A percentile compares a stretch with the other conserved stretches of the same genome.
Conservation (phyloP, 768 basidiomycete genomes). For the Lenzites betulinus region DNA sequence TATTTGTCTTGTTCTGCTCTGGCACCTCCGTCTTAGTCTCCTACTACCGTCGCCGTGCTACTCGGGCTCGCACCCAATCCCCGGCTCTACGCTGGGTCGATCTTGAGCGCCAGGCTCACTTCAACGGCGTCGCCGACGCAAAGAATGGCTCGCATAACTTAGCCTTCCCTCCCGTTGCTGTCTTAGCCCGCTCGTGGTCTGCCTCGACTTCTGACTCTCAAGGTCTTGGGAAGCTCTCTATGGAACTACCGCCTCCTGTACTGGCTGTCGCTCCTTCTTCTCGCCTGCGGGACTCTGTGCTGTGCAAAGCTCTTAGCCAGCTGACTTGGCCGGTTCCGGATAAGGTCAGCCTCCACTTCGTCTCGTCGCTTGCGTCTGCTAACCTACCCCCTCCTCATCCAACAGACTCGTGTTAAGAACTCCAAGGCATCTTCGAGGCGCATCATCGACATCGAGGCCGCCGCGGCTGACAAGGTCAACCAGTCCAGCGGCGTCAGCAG, state of each 20-base stretch:
- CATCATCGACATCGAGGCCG: conserved; percentile 1
- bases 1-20: neutral
- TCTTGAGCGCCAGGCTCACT: conserved; percentile 3
- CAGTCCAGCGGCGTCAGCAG: neutral
- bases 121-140: neutral
- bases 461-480: neutral
- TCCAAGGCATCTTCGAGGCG: neutral
- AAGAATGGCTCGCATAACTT: neutral
- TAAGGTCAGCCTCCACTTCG: conserved; percentile 3
- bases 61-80: neutral
- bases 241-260: conserved; percentile 1
- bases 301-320: conserved; percentile 11
- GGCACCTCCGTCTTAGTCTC: neutral
- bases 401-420: neutral
- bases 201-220: neutral
- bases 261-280: conserved; percentile 4
- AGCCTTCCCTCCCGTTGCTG: neutral
- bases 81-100: neutral
- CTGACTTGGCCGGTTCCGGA: neutral
- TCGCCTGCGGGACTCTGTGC: conserved; percentile 17
- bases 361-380: too few species aligned
- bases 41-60: neutral
- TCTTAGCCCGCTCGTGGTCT: conserved; percentile 4
- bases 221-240: neutral
- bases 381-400: neutral